Evolutionary conservation across 164 flowering plant species (phyloP), one percentile per base, ranked within the genome.

Genomic region (Magnolia officinalis): DNA sequence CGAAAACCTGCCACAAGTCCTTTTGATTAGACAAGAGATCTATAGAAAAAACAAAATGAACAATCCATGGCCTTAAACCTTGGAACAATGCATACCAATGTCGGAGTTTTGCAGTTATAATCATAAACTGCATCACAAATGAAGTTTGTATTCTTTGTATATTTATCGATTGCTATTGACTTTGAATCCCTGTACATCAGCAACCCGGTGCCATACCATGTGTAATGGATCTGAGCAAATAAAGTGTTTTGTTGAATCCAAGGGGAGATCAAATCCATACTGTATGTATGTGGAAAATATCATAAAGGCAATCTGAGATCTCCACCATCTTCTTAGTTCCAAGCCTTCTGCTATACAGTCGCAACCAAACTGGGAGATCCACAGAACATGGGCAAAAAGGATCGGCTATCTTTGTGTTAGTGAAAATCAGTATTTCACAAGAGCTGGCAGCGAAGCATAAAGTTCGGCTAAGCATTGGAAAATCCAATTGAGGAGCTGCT

Each of bases 381-480:
- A 29, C 29, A 21, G 45, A 67, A 29, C 50, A 67, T 11, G 2
- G 21, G 24, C 21, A 64, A 9, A 20, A 19, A 45, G 18, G 31
- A 31, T 20, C 29, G 45, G 20, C 45, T 37, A 50, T 29, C 16
- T 37, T 49, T n/a, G 5, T 21, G 2, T 8, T 26, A 13, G 10
- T 8, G 63, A 16, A 58, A 78, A 61, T 86, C 88, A 96, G 84
- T 87, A 94, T 79, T 90, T 96, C 50, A 96, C 89, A 45, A 96
- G 88, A 50, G 95, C 89, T 13, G 99, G 99, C 76, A 95, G 74
- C 18, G 92, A 83, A 69, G 96, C 86, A 86, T 95, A 87, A 55
- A 95, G 90, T 84, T 92, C 99, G 13, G 87, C 85, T 80, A 93
- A 80, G 85, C 98, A 93, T 52, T 92, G 95, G 77, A 93, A 95